Evolutionary conservation across 257 asterid genomes (phyloP), one percentile per base, ranked within the genome.

Genomic region (Ocimum tenuiflorum): DNA sequence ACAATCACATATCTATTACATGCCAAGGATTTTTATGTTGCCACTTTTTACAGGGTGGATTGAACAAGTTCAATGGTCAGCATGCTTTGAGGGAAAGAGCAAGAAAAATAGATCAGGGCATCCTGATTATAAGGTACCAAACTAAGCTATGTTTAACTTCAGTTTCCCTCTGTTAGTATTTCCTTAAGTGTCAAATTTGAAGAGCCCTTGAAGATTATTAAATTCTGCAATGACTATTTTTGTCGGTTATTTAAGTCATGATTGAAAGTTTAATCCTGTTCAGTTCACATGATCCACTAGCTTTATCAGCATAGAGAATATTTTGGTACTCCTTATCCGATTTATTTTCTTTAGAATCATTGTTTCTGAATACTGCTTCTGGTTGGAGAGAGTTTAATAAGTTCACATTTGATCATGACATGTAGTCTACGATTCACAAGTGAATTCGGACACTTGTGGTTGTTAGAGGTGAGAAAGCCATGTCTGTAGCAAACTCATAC

Each of bases 81-180:
- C 99, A 88, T 86, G 97, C 97, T 66, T 72, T 88, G 83, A 78
- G 97, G 78, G 97, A 94, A 81, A 78, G 99, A 67, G 99, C 99
- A 74, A 83, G 84, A 60, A 90, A 94, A 77, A 78, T 94, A 69
- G 97, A 90, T 70, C 97, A 94, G 70, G 97, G 99, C 80, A 90
- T 94, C 82, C 81, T 90, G 81, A 79, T 88, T 33, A 90, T 94
- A 83, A 90, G 99, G 99, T 94, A 89, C 62, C 42, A 4, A 27
- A 18, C 45, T 23, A 11, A 27, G 20, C n/a, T 27, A 17, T 27
- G 54, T 38, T 49, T 27, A 38, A 36, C 31, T 35, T 55, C 52
- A 12, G 42, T 12, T 54, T 63, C 4, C 22, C 7, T 48, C 1
- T 11, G 22, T 59, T 20, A 18, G 24, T 50, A 20, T 19, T 24